phyloP scores from a whole-genome alignment of 257 asterid species.

The Nicotiana tabacum region DNA sequence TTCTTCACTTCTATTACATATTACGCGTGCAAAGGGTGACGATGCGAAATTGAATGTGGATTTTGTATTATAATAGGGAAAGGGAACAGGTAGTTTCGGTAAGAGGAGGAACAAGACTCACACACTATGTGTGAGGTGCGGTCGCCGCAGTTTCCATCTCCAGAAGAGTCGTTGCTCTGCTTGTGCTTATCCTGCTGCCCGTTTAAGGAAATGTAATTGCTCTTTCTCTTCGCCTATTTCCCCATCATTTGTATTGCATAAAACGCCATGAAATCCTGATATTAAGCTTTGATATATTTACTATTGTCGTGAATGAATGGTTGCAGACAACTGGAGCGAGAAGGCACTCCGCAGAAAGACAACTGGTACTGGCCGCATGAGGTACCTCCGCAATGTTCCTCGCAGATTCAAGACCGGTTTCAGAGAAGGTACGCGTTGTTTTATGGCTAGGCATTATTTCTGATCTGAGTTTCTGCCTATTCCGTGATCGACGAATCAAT shows the following conservation, averaged over 20 bases:
- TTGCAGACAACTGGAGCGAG: constrained; percentile 65
- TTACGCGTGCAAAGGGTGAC: background rate
- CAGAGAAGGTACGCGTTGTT: constrained; percentile 48
- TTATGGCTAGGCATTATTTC: background rate
- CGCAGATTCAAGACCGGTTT: constrained; percentile 74
- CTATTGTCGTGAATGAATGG: background rate
- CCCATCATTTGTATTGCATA: background rate
- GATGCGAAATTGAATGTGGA: background rate
- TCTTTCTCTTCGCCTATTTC: background rate
- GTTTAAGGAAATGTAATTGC: constrained; percentile 41
- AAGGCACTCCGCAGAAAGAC: constrained; percentile 75
- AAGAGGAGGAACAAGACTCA: constrained; percentile 57
- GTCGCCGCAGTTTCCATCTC: constrained; percentile 54
- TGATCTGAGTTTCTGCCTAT: background rate
- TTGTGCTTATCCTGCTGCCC: constrained; percentile 57
- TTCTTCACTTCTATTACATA: no score
- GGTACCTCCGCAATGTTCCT: constrained; percentile 65
- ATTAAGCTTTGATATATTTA: background rate
- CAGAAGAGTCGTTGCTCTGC: constrained; percentile 67
- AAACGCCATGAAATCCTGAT: background rate
- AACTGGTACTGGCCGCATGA: constrained; percentile 70
- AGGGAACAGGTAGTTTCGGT: constrained; percentile 68
- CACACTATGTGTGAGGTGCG: constrained; percentile 54
- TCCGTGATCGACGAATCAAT: background rate
- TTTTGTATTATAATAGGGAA: constrained; percentile 26